Evolutionary conservation across 2,329 filamentous ascomycete species (phyloP).

Genomic region (Aspergillus thermomutatus): DNA sequence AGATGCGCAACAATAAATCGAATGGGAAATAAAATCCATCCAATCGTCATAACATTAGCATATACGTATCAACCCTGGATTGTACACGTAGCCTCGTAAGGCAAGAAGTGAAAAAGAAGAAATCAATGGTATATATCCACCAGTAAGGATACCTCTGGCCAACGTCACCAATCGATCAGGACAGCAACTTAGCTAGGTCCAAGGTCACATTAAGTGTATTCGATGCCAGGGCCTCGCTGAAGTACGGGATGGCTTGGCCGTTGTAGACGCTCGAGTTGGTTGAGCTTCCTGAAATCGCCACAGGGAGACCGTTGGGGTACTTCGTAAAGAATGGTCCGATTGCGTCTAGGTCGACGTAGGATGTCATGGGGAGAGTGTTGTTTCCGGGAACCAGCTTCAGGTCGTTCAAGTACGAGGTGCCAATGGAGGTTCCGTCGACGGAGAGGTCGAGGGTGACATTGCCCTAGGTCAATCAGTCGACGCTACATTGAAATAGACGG

Average conservation of each 20-base stretch:
- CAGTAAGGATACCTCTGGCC: neutral
- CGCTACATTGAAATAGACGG: neutral
- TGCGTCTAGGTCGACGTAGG: slow-evolving; percentile 46
- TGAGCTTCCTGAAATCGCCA: slow-evolving; percentile 51
- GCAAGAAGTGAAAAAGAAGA: slow-evolving; percentile 5
- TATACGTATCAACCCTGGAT: neutral
- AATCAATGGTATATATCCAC: neutral
- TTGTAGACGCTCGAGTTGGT: slow-evolving; percentile 47
- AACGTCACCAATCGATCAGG: neutral
- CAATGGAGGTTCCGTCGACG: slow-evolving; percentile 47
- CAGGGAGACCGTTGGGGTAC: slow-evolving; percentile 47
- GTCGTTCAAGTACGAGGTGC: slow-evolving; percentile 48
- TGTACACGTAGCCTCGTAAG: neutral
- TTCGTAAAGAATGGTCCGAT: slow-evolving; percentile 34
- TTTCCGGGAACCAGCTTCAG: slow-evolving; percentile 53
- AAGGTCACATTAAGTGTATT: slow-evolving; percentile 47
- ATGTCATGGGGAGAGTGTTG: slow-evolving; percentile 51
- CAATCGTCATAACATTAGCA: neutral
- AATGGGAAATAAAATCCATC: neutral
- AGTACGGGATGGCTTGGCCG: slow-evolving; percentile 53
- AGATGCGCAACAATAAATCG: neutral
- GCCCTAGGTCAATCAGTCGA: slow-evolving; percentile 34
- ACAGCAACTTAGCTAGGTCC: slow-evolving; percentile 39
- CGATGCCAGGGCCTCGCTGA: slow-evolving; percentile 47
- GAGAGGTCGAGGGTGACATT: slow-evolving; percentile 56